These are phyloP conservation scores for Diaporthe helianthi DNA, from an alignment of 2,329 filamentous ascomycete species.

Conservation along the genomic window DNA sequence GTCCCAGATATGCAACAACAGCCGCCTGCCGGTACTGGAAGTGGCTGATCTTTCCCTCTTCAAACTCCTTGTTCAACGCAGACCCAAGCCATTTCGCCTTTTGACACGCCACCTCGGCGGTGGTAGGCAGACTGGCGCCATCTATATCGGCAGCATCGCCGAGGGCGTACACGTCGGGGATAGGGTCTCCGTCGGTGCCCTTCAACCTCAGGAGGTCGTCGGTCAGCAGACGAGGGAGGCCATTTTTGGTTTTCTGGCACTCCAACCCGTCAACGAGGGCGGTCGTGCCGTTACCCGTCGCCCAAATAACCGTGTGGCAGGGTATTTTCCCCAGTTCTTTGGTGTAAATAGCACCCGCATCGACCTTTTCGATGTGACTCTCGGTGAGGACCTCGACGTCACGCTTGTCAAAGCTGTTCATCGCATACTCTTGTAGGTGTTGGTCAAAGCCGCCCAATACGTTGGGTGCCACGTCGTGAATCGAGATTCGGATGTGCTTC, in stretches of 20 bases:
- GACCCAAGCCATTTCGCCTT: slow-evolving; percentile 31
- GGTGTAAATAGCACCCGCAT: slow-evolving; percentile 25
- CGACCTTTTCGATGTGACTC: slow-evolving; percentile 32
- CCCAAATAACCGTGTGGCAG: slow-evolving; percentile 27
- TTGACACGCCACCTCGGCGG: slow-evolving; percentile 32
- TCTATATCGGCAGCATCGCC: slow-evolving; percentile 31
- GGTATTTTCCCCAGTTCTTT: slow-evolving; percentile 24
- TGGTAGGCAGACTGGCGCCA: slow-evolving; percentile 28
- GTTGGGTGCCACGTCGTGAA: slow-evolving; percentile 29
- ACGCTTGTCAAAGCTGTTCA: slow-evolving; percentile 28
- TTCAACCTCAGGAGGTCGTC: slow-evolving; percentile 26
- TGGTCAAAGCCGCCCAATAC: slow-evolving; percentile 30
- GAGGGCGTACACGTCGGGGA: slow-evolving; percentile 27
- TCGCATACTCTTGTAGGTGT: slow-evolving; percentile 32
- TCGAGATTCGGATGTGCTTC: slow-evolving; percentile 28
- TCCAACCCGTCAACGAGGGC: slow-evolving; percentile 18
- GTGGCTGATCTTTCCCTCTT: neutral
- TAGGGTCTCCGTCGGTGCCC: neutral
- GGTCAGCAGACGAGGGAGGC: slow-evolving; percentile 28
- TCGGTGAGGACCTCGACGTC: slow-evolving; percentile 30
- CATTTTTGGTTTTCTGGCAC: slow-evolving; percentile 25
- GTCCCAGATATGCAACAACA: slow-evolving; percentile 29
- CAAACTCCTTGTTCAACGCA: slow-evolving; percentile 28
- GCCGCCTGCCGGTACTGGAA: slow-evolving; percentile 28
- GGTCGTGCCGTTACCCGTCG: slow-evolving; percentile 25